Base-by-base conservation (phyloP, 1,284 basidiomycete genomes). In the Malassezia cuniculi region DNA sequence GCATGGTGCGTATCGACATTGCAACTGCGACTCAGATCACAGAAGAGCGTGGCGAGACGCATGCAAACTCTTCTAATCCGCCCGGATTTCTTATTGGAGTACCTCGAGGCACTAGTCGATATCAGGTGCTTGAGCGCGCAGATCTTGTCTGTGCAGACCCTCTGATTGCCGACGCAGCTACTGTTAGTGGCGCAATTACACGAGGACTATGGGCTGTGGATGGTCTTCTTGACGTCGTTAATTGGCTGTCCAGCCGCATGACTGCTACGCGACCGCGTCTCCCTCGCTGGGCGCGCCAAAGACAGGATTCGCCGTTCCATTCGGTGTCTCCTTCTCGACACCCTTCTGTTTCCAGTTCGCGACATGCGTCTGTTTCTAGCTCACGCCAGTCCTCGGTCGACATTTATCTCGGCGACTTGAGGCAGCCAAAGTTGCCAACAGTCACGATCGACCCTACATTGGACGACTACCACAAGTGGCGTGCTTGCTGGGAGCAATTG, bases 401-500 rank as follows among this genome's bases (percentile, higher is more conserved):
- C 9, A 27, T 38, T 18, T 21, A 20, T 29, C 12, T 7, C 34
- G 12, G 27, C 34, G 5, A 19, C 4, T 6, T n/a, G n/a, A n/a
- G n/a, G n/a, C n/a, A n/a, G n/a, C n/a, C n/a, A n/a, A n/a, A n/a
- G n/a, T n/a, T n/a, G n/a, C n/a, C n/a, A n/a, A n/a, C 24, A 11
- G 16, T 15, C 2, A 31, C 36, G 8, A 38, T 38, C 27, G 36
- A 38, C 22, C 29, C 36, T 4, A 38, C 36, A n/a, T 22, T 38
- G 1, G 29, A 28, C 15, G 10, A 21, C 3, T 8, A n/a, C 6
- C 18, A 14, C 1, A 28, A 38, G 15, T 38, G 36, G 36, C 28
- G 24, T n/a, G 36, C 36, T 5, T 38, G 36, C 18, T 31, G 28
- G 36, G 36, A 38, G 5, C 36, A 38, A 14, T 24, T 38, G 6